phyloP scores from a whole-genome alignment of 805 yeast species.

The Dipodascus geniculatus region DNA sequence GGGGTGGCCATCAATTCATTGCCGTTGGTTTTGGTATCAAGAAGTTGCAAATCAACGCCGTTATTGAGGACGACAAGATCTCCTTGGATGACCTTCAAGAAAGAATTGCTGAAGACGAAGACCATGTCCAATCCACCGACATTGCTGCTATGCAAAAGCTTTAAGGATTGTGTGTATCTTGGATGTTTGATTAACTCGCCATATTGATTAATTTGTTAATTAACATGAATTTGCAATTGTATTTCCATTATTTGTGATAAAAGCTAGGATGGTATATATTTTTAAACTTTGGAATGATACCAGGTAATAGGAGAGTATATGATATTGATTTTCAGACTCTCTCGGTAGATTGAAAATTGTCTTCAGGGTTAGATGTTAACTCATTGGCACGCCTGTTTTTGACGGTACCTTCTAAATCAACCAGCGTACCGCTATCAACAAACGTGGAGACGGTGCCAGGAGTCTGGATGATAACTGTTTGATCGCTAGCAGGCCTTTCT shows the following conservation, averaged over 20 bases:
- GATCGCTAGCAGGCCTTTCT: background rate
- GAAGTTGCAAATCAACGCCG: slow-evolving; percentile 97
- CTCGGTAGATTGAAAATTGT: background rate
- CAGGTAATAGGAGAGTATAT: no score
- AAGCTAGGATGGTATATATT: background rate
- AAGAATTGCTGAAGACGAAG: slow-evolving; percentile 86
- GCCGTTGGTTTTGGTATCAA: slow-evolving; percentile 99
- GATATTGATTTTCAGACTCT: background rate
- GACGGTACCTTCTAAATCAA: background rate
- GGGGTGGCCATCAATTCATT: slow-evolving; percentile 97
- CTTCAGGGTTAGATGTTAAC: background rate
- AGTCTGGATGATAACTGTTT: background rate
- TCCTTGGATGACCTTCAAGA: slow-evolving; percentile 73
- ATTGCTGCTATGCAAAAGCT: slow-evolving; percentile 97
- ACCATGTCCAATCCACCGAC: slow-evolving; percentile 98
- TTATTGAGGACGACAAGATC: slow-evolving; percentile 94
- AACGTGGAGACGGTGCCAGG: background rate
- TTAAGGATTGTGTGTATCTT: slow-evolving; percentile 34
- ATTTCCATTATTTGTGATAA: background rate
- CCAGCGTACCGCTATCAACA: background rate
- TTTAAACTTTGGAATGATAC: background rate
- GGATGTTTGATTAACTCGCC: background rate
- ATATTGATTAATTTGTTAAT: background rate
- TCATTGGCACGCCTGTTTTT: background rate
- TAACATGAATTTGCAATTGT: background rate